Evolutionary conservation across 2,329 filamentous ascomycete genomes (phyloP), one percentile per base, ranked within the genome.

Genomic region (Trichoderma gracile): DNA sequence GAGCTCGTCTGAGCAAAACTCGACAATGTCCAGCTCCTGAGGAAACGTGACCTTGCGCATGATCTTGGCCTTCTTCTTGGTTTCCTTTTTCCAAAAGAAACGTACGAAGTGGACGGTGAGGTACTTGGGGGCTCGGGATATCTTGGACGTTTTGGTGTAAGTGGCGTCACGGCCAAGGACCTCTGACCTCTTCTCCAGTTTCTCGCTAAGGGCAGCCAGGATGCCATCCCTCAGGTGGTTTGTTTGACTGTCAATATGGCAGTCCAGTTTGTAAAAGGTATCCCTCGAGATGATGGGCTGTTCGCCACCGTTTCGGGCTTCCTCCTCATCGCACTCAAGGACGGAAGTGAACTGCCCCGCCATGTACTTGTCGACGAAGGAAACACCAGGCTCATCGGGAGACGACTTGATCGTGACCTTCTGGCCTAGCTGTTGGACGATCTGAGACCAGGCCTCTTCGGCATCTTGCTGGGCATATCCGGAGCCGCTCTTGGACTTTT

Each of bases 41-140:
- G 94, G 94, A 75, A 99, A 99, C 0, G 92, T 94, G 64, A 99
- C 95, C 79, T 98, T 99, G 75, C 93, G 91, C 91, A 99, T 94
- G 71, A 99, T 99, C 84, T 99, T 99, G 69, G 94, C 93, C 83
- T 99, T 99, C 82, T 98, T 98, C 78, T 96, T 90, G 3, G 92
- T 93, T 70, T 96, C 92, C 53, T 90, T 88, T 74, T 96, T 94
- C 95, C 95, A 99, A 81, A 94, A 97, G 80, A 99, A 99, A 68
- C 95, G 92, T 64, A 99, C 91, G 76, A 99, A 97, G 78, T 99
- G 95, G 4, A 99, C 92, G 0, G 95, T 95, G 50, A 99, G 84
- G 75, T 99, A 97, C 77, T 97, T 96, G 19, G 95, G 95, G 55
- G 97, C 82, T 21, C 94, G 89, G 12, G 93, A 87, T 71, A 99